Evolutionary conservation across 257 asterid genomes (phyloP), one percentile per base, ranked within the genome.

Genomic region (Jacaranda copaia): DNA sequence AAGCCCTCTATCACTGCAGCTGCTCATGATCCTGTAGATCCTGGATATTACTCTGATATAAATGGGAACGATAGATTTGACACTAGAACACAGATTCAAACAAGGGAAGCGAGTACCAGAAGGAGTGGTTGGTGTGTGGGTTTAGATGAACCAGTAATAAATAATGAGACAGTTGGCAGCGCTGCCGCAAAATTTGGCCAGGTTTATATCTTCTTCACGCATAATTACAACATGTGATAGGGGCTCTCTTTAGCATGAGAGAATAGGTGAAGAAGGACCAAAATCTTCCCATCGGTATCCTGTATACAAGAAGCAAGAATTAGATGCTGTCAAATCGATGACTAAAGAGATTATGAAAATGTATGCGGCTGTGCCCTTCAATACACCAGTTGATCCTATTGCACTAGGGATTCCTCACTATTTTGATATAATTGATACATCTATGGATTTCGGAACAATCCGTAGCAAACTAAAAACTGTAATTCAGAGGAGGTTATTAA

Each of bases 351-450:
- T 55, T 4, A 55, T 55, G 60, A 55, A 55, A 55, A 15, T 91
- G 96, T 97, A 95, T 70, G 99, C 97, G 62, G 97, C 99, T 56
- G 94, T 81, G 76, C 97, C 98, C 74, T 95, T 95, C 82, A 95
- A 93, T 84, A 78, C 68, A 70, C 99, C 99, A 5, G 98, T 94
- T 61, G 82, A 94, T 83, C 99, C 99, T 77, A 76, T 89, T 82
- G 91, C 97, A 77, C 96, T 92, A 73, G 97, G 97, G 25, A 83
- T 85, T 73, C 89, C 89, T 32, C 91, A 89, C 73, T 89, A 89
- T 81, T 87, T 89, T 75, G 90, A 89, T 60, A 86, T 89, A 72
- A 87, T 89, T 38, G 86, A 85, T 72, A 83, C 85, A 53, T 90
- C 93, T 63, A 89, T 89, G 93, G 93, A 89, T 75, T 89, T 89